These are phyloP conservation scores for Citrus inodora DNA, from an alignment of 345 rosid species.

Conservation along the genomic window DNA sequence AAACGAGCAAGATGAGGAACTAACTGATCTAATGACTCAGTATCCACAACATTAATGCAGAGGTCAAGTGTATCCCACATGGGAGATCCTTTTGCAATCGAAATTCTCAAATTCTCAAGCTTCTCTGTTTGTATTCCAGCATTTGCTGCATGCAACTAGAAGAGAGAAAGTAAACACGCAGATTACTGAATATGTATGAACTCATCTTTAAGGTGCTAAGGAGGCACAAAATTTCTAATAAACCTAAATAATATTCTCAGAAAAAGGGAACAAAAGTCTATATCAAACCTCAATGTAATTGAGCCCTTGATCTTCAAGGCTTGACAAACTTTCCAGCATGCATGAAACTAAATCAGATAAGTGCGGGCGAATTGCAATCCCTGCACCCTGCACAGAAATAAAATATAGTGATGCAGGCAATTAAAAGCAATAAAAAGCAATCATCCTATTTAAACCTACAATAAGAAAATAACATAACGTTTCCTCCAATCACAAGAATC, in stretches of 20 bases:
- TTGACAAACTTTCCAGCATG: slow-evolving; percentile 98
- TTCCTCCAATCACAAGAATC: neutral
- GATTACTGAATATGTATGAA: slow-evolving; percentile 1
- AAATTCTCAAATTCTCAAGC: slow-evolving; percentile 87
- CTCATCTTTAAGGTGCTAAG: slow-evolving; percentile 10
- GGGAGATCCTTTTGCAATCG: slow-evolving; percentile 93
- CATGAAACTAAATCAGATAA: slow-evolving; percentile 87
- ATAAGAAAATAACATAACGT: too few species aligned
- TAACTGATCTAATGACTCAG: slow-evolving; percentile 66
- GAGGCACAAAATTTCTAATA: slow-evolving; percentile 9
- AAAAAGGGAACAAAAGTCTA: neutral
- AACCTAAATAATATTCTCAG: slow-evolving; percentile 53
- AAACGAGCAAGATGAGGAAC: slow-evolving; percentile 81
- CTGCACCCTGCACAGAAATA: slow-evolving; percentile 66
- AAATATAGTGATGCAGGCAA: slow-evolving; percentile 4
- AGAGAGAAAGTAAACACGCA: slow-evolving; percentile 15
- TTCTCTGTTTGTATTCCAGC: slow-evolving; percentile 89
- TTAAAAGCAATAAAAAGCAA: neutral
- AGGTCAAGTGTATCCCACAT: slow-evolving; percentile 99
- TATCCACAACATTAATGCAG: slow-evolving; percentile 76
- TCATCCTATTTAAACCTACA: neutral
- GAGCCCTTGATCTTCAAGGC: slow-evolving; percentile 97
- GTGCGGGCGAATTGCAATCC: slow-evolving; percentile 85
- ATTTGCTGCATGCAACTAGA: slow-evolving; percentile 95
- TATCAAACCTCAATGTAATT: slow-evolving; percentile 87